Evolutionary conservation across 2,329 filamentous ascomycete species (phyloP), one percentile per base, ranked within the genome.

Genomic region (Colletotrichum gloeosporioides): DNA sequence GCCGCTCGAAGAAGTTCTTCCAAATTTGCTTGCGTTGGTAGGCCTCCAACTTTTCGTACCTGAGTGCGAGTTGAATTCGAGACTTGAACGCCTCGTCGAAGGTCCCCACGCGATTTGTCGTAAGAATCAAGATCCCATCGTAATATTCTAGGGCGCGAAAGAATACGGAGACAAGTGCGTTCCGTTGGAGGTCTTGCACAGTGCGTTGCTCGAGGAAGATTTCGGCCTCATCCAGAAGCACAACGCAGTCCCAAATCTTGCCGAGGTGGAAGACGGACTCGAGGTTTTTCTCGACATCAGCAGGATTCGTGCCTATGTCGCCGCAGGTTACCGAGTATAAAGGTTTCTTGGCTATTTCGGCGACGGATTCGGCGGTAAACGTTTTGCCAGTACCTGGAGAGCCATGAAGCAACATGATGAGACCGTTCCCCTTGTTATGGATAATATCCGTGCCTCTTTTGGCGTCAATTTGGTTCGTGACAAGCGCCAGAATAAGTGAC

Each of bases 141-240:
- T 69, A 59, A 3, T 69, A 69, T 31, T 69, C 66, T 12, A 69
- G 22, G 36, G 29, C 31, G 2, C 84, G 81, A 7, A 86, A 77
- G 59, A 86, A 85, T 0, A 85, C 83, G 32, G 55, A 9, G 70
- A 78, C 75, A 1, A 77, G 1, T 79, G 29, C 13, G 34, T 83
- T 83, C 6, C 82, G 77, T 82, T 96, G 93, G 63, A 98, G 93
- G 79, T 98, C 95, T 5, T 27, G 44, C 31, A 66, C 55, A 1
- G 70, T 78, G n/a, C 82, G 76, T 29, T 80, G 75, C 22, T 80
- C 79, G 3, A 83, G 69, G 31, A 83, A 80, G 3, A 83, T 78
- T 8, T 83, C 82, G 0, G 79, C 80, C 29, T 82, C 82, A 18
- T 84, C 81, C 0, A 83, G 75, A 0, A 84, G 75, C 1, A 83